A percentile compares a stretch with the other conserved stretches of the same genome.
phyloP scores from a whole-genome alignment of 371 early-diverging fungal genomes.

The Cladochytrium tenue region DNA sequence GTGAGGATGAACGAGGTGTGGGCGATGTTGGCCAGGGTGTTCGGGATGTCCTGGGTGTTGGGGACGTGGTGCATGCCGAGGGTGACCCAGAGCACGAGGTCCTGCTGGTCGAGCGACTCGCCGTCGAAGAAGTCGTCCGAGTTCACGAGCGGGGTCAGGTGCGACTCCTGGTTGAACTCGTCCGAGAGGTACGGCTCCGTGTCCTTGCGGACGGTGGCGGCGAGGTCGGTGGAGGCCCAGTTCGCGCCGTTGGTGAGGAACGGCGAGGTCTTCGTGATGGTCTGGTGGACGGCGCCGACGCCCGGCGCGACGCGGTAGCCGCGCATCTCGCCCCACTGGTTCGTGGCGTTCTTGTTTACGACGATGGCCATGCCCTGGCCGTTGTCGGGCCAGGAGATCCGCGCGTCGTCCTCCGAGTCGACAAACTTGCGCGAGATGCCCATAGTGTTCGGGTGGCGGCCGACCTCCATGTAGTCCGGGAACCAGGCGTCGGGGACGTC shows the following conservation, averaged over 20 bases:
- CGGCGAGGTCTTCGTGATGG: constrained; percentile 1
- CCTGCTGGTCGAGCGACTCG: constrained; percentile 12
- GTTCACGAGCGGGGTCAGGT: constrained; percentile 9
- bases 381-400: constrained; percentile 4
- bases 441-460: constrained; percentile 3
- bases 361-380: background rate
- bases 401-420: background rate
- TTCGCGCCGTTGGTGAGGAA: constrained; percentile 6
- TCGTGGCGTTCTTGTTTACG: constrained; percentile 12
- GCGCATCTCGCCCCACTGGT: constrained; percentile 9
- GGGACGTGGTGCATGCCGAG: constrained; percentile 20
- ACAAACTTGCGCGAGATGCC: constrained; percentile 1
- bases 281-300: background rate
- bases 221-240: constrained; percentile 12
- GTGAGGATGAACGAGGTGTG: constrained; percentile 13
- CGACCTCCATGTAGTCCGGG: background rate
- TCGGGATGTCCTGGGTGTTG: constrained; percentile 15
- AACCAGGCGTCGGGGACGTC: constrained; percentile 3
- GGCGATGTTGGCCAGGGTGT: constrained; percentile 11
- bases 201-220: constrained; percentile 12
- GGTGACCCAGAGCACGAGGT: constrained; percentile 19
- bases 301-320: constrained; percentile 17
- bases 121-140: constrained; percentile 15
- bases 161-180: constrained; percentile 14
- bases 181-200: constrained; percentile 10